Base-by-base conservation (phyloP, 805 yeast species). In the Cyberlindnera mrakii region DNA sequence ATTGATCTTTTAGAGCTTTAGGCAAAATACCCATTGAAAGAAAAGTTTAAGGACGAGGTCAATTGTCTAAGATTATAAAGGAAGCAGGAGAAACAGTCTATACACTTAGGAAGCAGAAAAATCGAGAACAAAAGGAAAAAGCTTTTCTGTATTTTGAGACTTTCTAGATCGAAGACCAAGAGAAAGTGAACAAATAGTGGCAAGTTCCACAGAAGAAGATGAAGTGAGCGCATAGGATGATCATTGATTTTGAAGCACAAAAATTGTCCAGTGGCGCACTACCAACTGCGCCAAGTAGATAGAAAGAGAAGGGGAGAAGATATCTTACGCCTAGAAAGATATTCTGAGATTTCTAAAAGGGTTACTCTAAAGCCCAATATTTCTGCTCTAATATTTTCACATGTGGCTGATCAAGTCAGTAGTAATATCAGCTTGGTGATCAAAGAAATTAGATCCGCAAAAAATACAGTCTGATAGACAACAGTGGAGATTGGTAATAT, bases 261-360 rank as follows among this genome's bases (percentile, higher is more conserved):
- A 40, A 47, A 40, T 43, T 49, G 41, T 40, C 55, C 15, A 27
- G 23, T 19, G 35, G 33, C 37, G 43, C 57, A 10, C 60, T 56
- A 13, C 60, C 60, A 6, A 39, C 45, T 8, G 37, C 42, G 20
- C 58, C 59, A 6, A 31, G 39, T 5, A 44, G 11, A 37, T 19
- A 33, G 33, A 14, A 9, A 15, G 36, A 3, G 40, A 37, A 37
- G 20, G 33, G 40, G 11, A 34, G 47, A 35, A 15, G 35, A n/a
- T n/a, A n/a, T 27, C 27, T 18, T 11, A 30, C 10, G 35, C 40
- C 0, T 47, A 48, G 41, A 44, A 48, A 18, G 39, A n/a, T n/a
- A n/a, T n/a, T n/a, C n/a, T n/a, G n/a, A 45, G 31, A 11, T 30
- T 6, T 14, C 34, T 29, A 27, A 39, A 29, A 19, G 33, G 15